Evolutionary conservation across 1,284 basidiomycete genomes (phyloP), one percentile per base, ranked within the genome.

Genomic region (Porodaedalea pini): DNA sequence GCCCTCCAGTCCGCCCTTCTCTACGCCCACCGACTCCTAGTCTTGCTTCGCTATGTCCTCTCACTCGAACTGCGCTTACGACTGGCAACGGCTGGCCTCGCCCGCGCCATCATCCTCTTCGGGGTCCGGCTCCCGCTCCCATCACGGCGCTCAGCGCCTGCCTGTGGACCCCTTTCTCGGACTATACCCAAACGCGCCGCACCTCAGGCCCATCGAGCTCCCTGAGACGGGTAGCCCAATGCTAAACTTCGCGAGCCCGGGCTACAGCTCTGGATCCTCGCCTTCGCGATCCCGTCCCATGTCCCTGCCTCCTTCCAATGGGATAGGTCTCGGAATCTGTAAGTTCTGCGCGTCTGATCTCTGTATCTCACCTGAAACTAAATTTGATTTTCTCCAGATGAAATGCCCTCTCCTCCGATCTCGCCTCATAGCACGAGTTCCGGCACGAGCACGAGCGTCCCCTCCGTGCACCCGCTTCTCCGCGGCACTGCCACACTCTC

Each of bases 161-260:
- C 19, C 8, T 23, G 43, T 31, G 13, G 53, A 53, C 53, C 37
- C 47, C 13, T 55, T 50, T 40, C 31, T 15, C 34, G 51, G 57
- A n/a, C 10, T 29, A 5, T 56, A 54, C 34, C 58, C 58, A 13
- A 39, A 32, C 19, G 53, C 58, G 39, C 58, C 58, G 10, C 53
- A 59, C 31, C 53, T 59, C 17, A 34, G 53, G 17, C 45, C 58
- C 32, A 51, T 59, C 15, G 58, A 29, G 11, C 47, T 59, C 4
- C 58, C 58, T 37, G 58, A 55, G 27, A 53, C 45, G 17, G 54
- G 25, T 15, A 50, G 39, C 21, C 47, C 54, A 11, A 47, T 51
- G 29, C 17, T 44, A n/a, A 41, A 41, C 31, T 44, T 25, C 31
- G 32, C 44, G 50, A 52, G 50, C 31, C 41, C 56, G 31, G 41